Evolutionary conservation across 768 basidiomycete genomes (phyloP).

Genomic region (Lentinula lateritia): DNA sequence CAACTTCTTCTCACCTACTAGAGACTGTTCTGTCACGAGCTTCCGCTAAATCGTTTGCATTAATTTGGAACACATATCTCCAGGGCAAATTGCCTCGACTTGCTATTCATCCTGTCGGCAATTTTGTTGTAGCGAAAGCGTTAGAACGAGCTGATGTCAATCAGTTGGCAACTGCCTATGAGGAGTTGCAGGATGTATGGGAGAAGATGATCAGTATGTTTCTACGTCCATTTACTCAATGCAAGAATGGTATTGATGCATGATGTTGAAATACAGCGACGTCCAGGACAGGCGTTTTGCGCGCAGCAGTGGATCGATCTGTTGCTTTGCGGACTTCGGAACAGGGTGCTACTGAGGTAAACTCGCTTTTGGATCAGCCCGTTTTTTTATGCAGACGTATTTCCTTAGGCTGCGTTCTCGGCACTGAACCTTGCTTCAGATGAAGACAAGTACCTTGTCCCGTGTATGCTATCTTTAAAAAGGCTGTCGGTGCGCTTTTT

Average conservation of each 20-base stretch:
- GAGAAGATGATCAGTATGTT: conserved; percentile 66
- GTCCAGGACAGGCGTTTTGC: conserved; percentile 71
- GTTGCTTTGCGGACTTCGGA: conserved; percentile 41
- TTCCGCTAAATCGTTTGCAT: conserved; percentile 53
- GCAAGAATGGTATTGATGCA: neutral
- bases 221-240: neutral
- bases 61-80: conserved; percentile 79
- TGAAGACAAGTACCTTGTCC: conserved; percentile 56
- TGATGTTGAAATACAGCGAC: neutral
- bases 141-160: conserved; percentile 53
- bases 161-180: conserved; percentile 49
- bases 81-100: conserved; percentile 64
- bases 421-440: conserved; percentile 51
- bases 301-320: conserved; percentile 69
- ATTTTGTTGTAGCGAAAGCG: conserved; percentile 86
- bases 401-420: conserved; percentile 46
- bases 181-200: conserved; percentile 58
- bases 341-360: conserved; percentile 51
- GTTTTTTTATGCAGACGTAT: conserved; percentile 3
- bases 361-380: neutral
- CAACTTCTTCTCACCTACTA: conserved; percentile 86
- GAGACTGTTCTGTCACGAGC: conserved; percentile 69
- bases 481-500: conserved; percentile 36
- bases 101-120: conserved; percentile 85
- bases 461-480: conserved; percentile 58